A percentile compares a stretch with the other conserved stretches of the same genome.
Evolutionary conservation across 768 basidiomycete genomes (phyloP).

Genomic region (Baorangia bicolor): DNA sequence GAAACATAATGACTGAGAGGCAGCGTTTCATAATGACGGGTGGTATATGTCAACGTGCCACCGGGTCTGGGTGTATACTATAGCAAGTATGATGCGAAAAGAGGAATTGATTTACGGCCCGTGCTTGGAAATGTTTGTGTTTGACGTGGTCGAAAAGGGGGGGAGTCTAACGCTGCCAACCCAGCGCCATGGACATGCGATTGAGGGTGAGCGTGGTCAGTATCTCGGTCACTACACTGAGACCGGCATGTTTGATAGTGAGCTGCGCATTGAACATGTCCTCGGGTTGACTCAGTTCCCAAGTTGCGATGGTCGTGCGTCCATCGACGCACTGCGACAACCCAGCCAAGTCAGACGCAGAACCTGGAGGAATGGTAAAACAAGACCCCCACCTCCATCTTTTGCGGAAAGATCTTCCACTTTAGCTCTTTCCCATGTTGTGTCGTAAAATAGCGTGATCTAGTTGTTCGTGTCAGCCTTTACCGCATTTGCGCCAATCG

Average conservation of each 20-base stretch:
- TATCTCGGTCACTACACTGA: constrained; percentile 71
- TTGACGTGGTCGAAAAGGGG: constrained; percentile 1
- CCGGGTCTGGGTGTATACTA: neutral
- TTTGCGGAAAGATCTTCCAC: constrained; percentile 62
- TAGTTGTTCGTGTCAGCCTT: constrained; percentile 24
- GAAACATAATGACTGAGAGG: neutral
- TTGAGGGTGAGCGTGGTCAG: constrained; percentile 73
- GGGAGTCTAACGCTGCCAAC: constrained; percentile 41
- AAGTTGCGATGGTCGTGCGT: constrained; percentile 59
- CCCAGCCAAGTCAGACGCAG: neutral
- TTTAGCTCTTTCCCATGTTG: constrained; percentile 71
- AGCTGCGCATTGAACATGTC: constrained; percentile 60
- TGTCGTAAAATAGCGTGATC: constrained; percentile 73
- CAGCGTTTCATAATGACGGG: constrained; percentile 21
- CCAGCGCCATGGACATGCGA: constrained; percentile 61
- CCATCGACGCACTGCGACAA: constrained; percentile 58
- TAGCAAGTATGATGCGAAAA: neutral
- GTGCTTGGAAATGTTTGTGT: constrained; percentile 4
- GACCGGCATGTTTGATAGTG: constrained; percentile 54
- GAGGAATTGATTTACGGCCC: neutral
- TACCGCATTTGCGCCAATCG: too few relatives aligned
- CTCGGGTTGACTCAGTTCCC: constrained; percentile 60
- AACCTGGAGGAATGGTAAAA: neutral
- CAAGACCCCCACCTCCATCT: constrained; percentile 60
- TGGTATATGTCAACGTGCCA: constrained; percentile 1